These are phyloP conservation scores for Saturnispora sekii DNA, from an alignment of 805 yeast genomes.

Conservation along the genomic window DNA sequence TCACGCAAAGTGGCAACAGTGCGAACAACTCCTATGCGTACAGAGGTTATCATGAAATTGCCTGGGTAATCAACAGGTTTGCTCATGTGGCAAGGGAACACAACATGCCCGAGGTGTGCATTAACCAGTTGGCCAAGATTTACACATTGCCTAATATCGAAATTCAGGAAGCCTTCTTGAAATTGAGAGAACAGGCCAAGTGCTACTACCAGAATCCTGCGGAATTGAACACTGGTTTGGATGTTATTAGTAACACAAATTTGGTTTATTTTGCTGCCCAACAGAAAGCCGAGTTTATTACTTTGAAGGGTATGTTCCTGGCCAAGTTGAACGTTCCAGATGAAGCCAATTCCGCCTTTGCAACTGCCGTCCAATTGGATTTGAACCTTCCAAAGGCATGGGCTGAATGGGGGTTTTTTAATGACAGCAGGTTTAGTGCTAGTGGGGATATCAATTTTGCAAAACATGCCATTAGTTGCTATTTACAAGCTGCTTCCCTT, in stretches of 20 bases:
- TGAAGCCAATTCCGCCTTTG: conserved; percentile 96
- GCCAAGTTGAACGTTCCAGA: conserved; percentile 85
- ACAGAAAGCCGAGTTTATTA: conserved; percentile 96
- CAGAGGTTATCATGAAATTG: conserved; percentile 96
- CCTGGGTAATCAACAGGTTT: conserved; percentile 96
- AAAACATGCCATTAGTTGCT: conserved; percentile 89
- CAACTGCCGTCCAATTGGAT: conserved; percentile 95
- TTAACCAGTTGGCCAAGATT: conserved; percentile 83
- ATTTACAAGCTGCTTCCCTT: conserved; percentile 93
- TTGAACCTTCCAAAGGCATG: conserved; percentile 93
- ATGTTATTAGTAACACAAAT: conserved; percentile 93
- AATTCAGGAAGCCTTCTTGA: conserved; percentile 94
- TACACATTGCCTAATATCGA: conserved; percentile 95
- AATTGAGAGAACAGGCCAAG: conserved; percentile 92
- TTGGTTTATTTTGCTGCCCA: conserved; percentile 93
- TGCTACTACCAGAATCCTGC: conserved; percentile 90
- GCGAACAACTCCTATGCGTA: conserved; percentile 89
- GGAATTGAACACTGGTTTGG: conserved; percentile 90
- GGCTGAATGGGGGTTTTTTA: conserved; percentile 99
- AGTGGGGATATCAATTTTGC: conserved; percentile 74
- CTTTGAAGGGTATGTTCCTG: conserved; percentile 95
- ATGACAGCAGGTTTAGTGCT: conserved; percentile 79
- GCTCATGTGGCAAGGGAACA: conserved; percentile 98
- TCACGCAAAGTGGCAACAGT: conserved; percentile 63
- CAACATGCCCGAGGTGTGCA: conserved; percentile 93